Evolutionary conservation across 2,329 filamentous ascomycete genomes (phyloP).

Genomic region (Apiospora phragmitis): DNA sequence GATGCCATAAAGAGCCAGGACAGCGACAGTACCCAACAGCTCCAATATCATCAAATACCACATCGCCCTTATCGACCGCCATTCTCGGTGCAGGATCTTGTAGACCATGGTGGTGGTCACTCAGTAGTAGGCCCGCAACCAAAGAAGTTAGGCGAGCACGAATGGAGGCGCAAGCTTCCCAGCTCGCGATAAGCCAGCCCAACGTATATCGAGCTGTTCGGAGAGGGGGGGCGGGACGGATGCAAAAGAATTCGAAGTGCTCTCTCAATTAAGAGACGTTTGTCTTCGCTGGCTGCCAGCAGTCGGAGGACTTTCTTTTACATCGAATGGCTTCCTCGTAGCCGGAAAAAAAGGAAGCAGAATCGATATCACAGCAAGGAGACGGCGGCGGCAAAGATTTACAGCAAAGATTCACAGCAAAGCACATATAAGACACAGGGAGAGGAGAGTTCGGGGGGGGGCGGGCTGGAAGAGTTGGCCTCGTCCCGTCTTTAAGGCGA

Average conservation of each 20-base stretch:
- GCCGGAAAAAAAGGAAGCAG: neutral
- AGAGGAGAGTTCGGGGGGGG: conserved; percentile 4
- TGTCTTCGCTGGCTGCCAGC: conserved; percentile 14
- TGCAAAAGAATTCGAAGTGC: neutral
- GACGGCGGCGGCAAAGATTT: neutral
- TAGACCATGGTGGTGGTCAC: conserved; percentile 43
- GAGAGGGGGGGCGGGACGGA: neutral
- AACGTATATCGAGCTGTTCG: neutral
- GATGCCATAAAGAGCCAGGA: conserved; percentile 71
- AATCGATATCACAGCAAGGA: neutral
- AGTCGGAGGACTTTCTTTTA: conserved; percentile 12
- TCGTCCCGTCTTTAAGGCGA: conserved; percentile 9
- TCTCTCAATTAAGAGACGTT: neutral
- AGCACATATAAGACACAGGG: neutral
- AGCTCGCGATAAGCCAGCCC: neutral
- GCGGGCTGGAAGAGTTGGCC: conserved; percentile 2
- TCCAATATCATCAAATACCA: conserved; percentile 67
- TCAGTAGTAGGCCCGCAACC: conserved; percentile 14
- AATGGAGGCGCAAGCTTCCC: neutral
- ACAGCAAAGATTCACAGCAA: neutral
- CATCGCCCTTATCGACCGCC: conserved; percentile 58
- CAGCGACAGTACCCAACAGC: conserved; percentile 62
- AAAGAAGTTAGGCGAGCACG: neutral
- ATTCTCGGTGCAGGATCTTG: conserved; percentile 59
- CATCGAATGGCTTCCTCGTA: conserved; percentile 6